Conservation (phyloP, 75 land plant species). For the Pinus albicaulis region DNA sequence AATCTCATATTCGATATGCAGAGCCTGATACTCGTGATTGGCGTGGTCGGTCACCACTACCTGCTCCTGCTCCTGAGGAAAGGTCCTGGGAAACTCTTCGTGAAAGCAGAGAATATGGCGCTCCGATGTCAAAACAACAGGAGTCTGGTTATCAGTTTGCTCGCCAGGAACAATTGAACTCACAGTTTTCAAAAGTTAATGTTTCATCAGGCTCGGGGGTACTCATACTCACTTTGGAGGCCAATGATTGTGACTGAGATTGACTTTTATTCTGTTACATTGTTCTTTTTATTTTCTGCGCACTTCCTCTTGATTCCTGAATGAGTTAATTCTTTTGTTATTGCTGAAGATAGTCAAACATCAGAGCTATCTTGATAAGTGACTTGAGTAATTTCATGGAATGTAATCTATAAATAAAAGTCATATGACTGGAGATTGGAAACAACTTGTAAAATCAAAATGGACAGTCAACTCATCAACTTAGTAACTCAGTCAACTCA, state of each 20-base stretch:
- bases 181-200: constrained; percentile 29
- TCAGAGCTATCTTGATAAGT: too few relatives aligned
- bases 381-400: too few relatives aligned
- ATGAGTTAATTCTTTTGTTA: too few relatives aligned
- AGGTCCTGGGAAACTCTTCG: constrained; percentile 35
- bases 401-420: too few relatives aligned
- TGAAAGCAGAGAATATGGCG: constrained; percentile 26
- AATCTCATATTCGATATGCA: constrained; percentile 38
- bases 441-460: too few relatives aligned
- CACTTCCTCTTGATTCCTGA: too few relatives aligned
- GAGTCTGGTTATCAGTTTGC: constrained; percentile 16
- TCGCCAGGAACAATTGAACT: constrained; percentile 17
- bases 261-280: too few relatives aligned
- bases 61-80: constrained; percentile 37
- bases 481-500: too few relatives aligned
- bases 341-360: too few relatives aligned
- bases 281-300: too few relatives aligned
- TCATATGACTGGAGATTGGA: too few relatives aligned
- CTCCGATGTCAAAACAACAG: constrained; percentile 23
- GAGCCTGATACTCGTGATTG: constrained; percentile 61
- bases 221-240: background rate
- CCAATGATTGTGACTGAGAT: background rate
- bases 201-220: constrained; percentile 31
- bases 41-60: constrained; percentile 43
- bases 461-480: too few relatives aligned